These are phyloP conservation scores for Colletotrichum tabaci DNA, from an alignment of 2,329 filamentous ascomycete genomes.

Conservation along the genomic window DNA sequence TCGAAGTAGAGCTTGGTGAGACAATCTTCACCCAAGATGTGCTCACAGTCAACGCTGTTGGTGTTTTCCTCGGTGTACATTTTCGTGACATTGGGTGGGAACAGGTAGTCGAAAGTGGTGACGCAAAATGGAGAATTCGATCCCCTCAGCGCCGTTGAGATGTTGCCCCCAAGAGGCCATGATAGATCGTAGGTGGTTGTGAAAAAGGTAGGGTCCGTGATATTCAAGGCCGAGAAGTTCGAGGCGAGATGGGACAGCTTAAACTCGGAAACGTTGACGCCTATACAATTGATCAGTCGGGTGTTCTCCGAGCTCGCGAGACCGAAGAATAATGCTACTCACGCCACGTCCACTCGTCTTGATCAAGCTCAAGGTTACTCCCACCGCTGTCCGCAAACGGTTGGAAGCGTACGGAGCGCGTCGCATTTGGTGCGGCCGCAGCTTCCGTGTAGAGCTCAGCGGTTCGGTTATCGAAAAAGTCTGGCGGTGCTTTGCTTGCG, in stretches of 20 bases:
- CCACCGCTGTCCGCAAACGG: neutral
- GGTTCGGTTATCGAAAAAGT: constrained; percentile 2
- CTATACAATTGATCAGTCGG: neutral
- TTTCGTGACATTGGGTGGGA: constrained; percentile 38
- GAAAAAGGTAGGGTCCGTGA: constrained; percentile 15
- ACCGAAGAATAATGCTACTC: neutral
- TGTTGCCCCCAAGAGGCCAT: constrained; percentile 18
- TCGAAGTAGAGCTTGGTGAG: neutral
- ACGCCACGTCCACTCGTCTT: constrained; percentile 31
- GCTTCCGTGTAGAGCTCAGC: constrained; percentile 1
- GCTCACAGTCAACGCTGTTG: constrained; percentile 17
- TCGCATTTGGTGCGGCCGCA: constrained; percentile 1
- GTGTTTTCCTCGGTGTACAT: constrained; percentile 10
- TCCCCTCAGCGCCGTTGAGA: constrained; percentile 2
- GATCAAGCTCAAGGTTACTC: neutral
- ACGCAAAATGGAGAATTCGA: constrained; percentile 24
- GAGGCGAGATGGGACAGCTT: neutral
- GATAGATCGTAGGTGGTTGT: constrained; percentile 24
- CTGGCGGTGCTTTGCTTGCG: neutral
- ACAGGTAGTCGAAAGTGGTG: constrained; percentile 16
- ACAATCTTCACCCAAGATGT: constrained; percentile 14
- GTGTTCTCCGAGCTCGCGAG: neutral
- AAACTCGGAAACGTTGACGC: constrained; percentile 27
- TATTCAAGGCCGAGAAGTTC: neutral
- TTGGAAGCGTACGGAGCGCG: constrained; percentile 2